Conservation (phyloP, 2,329 filamentous ascomycete genomes). For the Zymoseptoria brevis region DNA sequence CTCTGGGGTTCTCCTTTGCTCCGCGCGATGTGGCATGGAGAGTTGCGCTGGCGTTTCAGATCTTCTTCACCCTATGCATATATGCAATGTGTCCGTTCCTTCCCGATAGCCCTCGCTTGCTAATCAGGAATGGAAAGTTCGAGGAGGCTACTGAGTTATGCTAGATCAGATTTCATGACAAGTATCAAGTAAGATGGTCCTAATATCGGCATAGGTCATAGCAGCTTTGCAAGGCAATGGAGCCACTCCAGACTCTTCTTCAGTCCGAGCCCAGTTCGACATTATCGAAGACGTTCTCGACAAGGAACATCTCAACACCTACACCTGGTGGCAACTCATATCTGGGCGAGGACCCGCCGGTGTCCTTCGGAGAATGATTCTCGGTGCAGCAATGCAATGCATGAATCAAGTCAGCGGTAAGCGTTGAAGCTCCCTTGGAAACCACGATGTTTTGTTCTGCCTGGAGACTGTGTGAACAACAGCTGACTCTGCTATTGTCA, state of each 20-base stretch:
- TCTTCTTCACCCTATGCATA: constrained; percentile 45
- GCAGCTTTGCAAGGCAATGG: constrained; percentile 39
- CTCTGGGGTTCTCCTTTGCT: constrained; percentile 36
- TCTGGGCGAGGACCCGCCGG: constrained; percentile 35
- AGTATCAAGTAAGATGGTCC: neutral
- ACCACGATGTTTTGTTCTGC: too few relatives aligned
- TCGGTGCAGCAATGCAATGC: constrained; percentile 23
- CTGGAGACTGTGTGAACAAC: neutral
- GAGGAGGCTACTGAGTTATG: constrained; percentile 37
- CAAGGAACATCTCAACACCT: constrained; percentile 38
- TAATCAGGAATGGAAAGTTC: constrained; percentile 47
- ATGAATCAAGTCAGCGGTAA: constrained; percentile 19
- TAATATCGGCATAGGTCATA: constrained; percentile 28
- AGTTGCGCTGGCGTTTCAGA: constrained; percentile 48
- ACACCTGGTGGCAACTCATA: constrained; percentile 39
- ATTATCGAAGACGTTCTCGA: constrained; percentile 45
- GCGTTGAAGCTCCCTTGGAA: too few relatives aligned
- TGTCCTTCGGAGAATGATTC: constrained; percentile 17
- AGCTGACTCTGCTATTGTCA: constrained; percentile 2
- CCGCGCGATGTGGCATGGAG: constrained; percentile 44
- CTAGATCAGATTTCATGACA: neutral
- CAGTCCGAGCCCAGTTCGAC: constrained; percentile 39
- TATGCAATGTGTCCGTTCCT: constrained; percentile 29
- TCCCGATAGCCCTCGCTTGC: constrained; percentile 32
- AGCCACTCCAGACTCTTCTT: constrained; percentile 33